Base-by-base conservation (phyloP, 179 eudicot genomes). In the Camellia oleifera region DNA sequence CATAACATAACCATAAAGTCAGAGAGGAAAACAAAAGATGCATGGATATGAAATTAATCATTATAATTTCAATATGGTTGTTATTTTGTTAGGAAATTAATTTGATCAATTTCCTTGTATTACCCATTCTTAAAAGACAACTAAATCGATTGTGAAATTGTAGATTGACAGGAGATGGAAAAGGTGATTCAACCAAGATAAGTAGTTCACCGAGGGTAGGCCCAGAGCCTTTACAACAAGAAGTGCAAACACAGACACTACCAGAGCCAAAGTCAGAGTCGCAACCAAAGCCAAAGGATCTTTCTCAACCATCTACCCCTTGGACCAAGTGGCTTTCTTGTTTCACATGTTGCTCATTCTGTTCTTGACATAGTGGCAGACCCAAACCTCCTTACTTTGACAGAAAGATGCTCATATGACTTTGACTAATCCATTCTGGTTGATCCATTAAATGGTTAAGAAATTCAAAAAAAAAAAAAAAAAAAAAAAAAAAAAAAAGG, bases 271-370 rank as follows among this genome's bases (percentile, higher is more conserved):
- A 52, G 20, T 45, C 58, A 13, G 71, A 76, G 20, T 74, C 63
- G 7, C 57, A 72, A 46, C 52, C 72, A 17, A 32, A 77, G n/a
- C 76, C 81, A 12, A 72, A 63, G 64, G 40, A 69, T 46, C 42
- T 14, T 76, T 8, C 54, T 69, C 69, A 77, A 57, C 60, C 82
- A 45, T 74, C 85, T 70, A 46, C 18, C 7, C n/a, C 80, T 78
- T 18, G 67, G 7, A 75, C 81, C n/a, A 85, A 82, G 20, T 83
- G 88, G 85, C 80, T 83, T 79, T 81, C 88, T 45, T 86, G 85
- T 76, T 75, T 88, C 73, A 75, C 85, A 68, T 84, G 88, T 74
- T 85, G 92, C 80, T 79, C 85, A 66, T 77, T 82, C 74, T 66
- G 89, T 80, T 78, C 26, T 57, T 60, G 54, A 50, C 57, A 69